Percentiles rank a stretch among this genome's conserved stretches.
phyloP scores from a whole-genome alignment of 2,329 filamentous ascomycete species.

The Geosmithia putterillii region DNA sequence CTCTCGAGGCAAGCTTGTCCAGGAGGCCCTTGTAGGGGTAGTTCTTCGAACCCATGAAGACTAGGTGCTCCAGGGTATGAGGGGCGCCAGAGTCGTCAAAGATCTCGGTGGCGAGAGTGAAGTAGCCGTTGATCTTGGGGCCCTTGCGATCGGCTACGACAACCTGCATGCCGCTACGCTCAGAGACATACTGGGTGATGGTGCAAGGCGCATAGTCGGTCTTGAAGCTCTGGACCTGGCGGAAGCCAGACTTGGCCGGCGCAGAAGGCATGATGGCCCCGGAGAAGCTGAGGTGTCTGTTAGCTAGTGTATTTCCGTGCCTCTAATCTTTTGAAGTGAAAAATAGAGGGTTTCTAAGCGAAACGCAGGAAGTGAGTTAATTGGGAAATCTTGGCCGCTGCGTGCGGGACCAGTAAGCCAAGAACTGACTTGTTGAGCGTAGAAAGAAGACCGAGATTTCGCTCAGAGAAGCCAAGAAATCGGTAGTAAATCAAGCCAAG shows the following conservation, averaged over 20 bases:
- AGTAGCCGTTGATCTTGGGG: conserved; percentile 92
- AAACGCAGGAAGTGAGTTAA: not conserved
- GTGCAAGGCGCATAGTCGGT: conserved; percentile 81
- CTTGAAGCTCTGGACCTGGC: conserved; percentile 72
- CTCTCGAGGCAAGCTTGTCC: conserved; percentile 84
- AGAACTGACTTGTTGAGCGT: no score
- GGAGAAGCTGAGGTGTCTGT: not conserved
- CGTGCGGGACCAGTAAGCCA: no score
- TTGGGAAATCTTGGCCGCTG: no score
- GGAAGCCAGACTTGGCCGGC: conserved; percentile 51
- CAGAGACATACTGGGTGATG: conserved; percentile 92
- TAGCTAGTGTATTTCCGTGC: no score
- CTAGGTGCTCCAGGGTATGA: conserved; percentile 70
- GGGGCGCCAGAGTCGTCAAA: conserved; percentile 93
- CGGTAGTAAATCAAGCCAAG: no score
- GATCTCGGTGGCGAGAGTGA: conserved; percentile 92
- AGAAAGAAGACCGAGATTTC: no score
- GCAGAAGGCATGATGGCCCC: conserved; percentile 38
- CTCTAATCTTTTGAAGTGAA: no score
- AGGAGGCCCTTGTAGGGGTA: conserved; percentile 93
- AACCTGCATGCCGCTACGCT: conserved; percentile 87
- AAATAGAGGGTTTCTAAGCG: not conserved
- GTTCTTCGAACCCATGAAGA: conserved; percentile 85
- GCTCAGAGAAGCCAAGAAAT: no score
- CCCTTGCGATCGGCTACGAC: conserved; percentile 85